These are phyloP conservation scores for Daldinia loculata DNA, from an alignment of 495 filamentous ascomycete genomes.

Conservation along the genomic window DNA sequence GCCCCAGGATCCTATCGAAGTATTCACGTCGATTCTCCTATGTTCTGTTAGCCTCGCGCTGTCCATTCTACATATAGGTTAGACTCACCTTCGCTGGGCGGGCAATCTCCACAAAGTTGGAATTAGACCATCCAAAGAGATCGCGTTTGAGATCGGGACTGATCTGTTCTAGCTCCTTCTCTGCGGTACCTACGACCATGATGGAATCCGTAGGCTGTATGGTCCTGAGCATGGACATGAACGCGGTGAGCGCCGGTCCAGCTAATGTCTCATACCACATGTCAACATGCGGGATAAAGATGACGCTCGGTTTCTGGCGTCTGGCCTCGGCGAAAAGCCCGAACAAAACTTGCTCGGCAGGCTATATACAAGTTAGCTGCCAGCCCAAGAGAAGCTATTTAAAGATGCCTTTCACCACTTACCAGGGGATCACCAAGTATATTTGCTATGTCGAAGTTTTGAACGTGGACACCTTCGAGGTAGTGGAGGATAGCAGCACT, in stretches of 20 bases:
- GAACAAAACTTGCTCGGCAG: conserved; percentile 85
- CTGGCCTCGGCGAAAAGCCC: conserved; percentile 90
- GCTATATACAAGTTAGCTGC: conserved; percentile 53
- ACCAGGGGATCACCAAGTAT: conserved; percentile 69
- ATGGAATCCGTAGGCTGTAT: conserved; percentile 89
- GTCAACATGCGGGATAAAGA: conserved; percentile 91
- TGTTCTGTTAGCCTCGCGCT: conserved; percentile 44
- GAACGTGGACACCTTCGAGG: conserved; percentile 92
- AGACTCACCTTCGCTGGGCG: conserved; percentile 67
- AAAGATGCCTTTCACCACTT: conserved; percentile 27
- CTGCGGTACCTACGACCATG: conserved; percentile 82
- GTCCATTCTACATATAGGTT: neutral
- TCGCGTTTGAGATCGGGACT: conserved; percentile 68
- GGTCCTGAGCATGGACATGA: conserved; percentile 76
- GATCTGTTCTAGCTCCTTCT: conserved; percentile 65
- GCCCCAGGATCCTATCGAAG: conserved; percentile 74
- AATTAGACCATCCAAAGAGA: conserved; percentile 84
- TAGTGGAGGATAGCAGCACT: conserved; percentile 86
- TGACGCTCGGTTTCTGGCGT: conserved; percentile 93
- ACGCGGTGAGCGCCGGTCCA: conserved; percentile 72
- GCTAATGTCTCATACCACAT: conserved; percentile 72
- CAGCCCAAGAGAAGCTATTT: neutral
- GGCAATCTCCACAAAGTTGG: conserved; percentile 73
- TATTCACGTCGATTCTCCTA: conserved; percentile 74
- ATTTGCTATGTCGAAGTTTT: conserved; percentile 91